Evolutionary conservation across 2,329 filamentous ascomycete genomes (phyloP).

Genomic region (Alternaria ventricosa): DNA sequence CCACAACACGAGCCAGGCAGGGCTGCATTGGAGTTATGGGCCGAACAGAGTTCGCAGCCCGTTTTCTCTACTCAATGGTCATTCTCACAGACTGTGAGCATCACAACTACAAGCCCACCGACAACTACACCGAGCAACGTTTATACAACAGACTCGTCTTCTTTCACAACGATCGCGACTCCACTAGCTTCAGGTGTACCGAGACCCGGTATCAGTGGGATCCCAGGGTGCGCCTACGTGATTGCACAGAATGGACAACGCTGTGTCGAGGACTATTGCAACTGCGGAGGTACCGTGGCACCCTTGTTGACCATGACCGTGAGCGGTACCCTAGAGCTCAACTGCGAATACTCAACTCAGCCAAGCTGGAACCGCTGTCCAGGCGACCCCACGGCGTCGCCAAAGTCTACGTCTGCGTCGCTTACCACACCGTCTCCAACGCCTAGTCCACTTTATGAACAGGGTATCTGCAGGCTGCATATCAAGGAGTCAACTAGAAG

Average conservation of each 20-base stretch:
- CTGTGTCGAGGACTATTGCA: not conserved
- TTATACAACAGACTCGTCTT: not conserved
- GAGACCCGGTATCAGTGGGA: not conserved
- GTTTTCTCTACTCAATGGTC: not conserved
- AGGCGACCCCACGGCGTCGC: not conserved
- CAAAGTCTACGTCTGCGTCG: not conserved
- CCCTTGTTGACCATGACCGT: not conserved
- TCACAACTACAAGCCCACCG: not conserved
- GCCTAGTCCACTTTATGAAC: not conserved
- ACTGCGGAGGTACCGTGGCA: not conserved
- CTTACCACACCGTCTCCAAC: not conserved
- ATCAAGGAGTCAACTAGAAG: not conserved
- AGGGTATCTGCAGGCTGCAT: not conserved
- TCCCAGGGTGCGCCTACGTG: not conserved
- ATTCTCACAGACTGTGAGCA: not conserved
- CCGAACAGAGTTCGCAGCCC: not conserved
- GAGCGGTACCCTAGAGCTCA: not conserved
- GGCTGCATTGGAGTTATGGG: not conserved
- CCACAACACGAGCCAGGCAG: not conserved
- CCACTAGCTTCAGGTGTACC: not conserved
- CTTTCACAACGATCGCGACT: not conserved
- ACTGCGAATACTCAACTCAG: not conserved
- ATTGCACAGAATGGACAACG: not conserved
- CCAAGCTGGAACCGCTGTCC: not conserved
- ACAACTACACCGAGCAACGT: not conserved